Percentiles rank a stretch among this genome's conserved stretches.
phyloP scores from a whole-genome alignment of 2,329 filamentous ascomycete genomes.

The Diaporthe sp. region DNA sequence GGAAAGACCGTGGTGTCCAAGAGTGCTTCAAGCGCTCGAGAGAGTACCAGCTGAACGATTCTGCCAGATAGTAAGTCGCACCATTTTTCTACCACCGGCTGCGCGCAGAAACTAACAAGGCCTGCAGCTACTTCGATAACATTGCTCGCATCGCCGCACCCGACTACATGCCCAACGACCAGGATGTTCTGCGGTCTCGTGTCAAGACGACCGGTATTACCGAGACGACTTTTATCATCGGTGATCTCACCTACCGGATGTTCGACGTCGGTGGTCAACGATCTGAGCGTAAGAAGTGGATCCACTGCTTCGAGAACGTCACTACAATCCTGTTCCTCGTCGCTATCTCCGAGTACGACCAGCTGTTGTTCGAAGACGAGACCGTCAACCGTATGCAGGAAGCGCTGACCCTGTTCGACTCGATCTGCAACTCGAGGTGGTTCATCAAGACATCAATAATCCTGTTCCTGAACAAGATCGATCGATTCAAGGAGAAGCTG shows the following conservation, averaged over 20 bases:
- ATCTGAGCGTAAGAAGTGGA: constrained; percentile 99
- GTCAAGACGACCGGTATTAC: constrained; percentile 98
- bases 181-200: constrained; percentile 94
- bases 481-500: constrained; percentile 89
- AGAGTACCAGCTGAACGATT: constrained; percentile 97
- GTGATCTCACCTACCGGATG: constrained; percentile 95
- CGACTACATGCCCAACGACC: constrained; percentile 95
- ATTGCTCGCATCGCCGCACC: constrained; percentile 90
- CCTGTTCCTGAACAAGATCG: constrained; percentile 91
- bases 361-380: constrained; percentile 95
- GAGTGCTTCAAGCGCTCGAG: constrained; percentile 95
- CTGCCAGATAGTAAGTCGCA: constrained; percentile 87
- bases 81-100: neutral
- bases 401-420: constrained; percentile 87
- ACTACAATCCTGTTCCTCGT: constrained; percentile 97
- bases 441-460: constrained; percentile 93
- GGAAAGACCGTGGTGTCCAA: constrained; percentile 93
- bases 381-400: constrained; percentile 96
- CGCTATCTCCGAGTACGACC: constrained; percentile 97
- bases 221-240: constrained; percentile 95
- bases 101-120: constrained; percentile 50
- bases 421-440: constrained; percentile 90
- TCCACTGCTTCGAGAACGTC: constrained; percentile 98
- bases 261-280: constrained; percentile 97
- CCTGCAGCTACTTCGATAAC: constrained; percentile 89